These are phyloP conservation scores for Skeletonema menzelii DNA, from an alignment of 108 stramenopile species.

Conservation along the genomic window DNA sequence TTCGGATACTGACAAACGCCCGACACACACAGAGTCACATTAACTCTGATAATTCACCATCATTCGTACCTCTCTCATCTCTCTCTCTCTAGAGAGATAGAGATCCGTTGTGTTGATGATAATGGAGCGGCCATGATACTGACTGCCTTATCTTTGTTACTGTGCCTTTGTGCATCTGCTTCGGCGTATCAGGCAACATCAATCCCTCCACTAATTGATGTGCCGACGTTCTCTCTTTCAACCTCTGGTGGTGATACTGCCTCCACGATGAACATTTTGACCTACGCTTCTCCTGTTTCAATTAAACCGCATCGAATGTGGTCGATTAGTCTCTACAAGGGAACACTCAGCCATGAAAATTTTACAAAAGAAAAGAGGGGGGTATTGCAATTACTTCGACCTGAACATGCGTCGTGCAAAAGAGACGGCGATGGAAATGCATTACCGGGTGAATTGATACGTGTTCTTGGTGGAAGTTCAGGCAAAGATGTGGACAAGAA, in stretches of 20 bases:
- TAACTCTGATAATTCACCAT: too few species aligned
- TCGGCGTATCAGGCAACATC: constrained; percentile 21
- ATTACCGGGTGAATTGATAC: constrained; percentile 37
- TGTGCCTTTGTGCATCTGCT: not conserved
- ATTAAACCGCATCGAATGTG: constrained; percentile 71
- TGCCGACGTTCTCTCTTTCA: constrained; percentile 75
- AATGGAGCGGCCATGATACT: too few species aligned
- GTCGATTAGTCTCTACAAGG: constrained; percentile 75
- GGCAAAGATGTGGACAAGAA: constrained; percentile 67
- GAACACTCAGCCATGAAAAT: constrained; percentile 68
- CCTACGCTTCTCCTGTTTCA: constrained; percentile 80
- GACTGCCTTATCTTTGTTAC: not conserved
- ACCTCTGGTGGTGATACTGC: constrained; percentile 11
- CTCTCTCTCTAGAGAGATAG: too few species aligned
- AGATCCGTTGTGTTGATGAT: too few species aligned
- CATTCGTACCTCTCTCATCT: too few species aligned
- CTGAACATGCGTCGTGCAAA: constrained; percentile 30
- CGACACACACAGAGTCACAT: not conserved
- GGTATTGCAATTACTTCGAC: constrained; percentile 67
- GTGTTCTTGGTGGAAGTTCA: constrained; percentile 64
- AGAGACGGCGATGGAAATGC: not conserved
- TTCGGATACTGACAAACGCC: not conserved
- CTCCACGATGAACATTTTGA: constrained; percentile 79
- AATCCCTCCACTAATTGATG: constrained; percentile 70
- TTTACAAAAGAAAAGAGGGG: constrained; percentile 54